Base-by-base conservation (phyloP, 2,329 filamentous ascomycete species). In the Exophiala aquamarina region DNA sequence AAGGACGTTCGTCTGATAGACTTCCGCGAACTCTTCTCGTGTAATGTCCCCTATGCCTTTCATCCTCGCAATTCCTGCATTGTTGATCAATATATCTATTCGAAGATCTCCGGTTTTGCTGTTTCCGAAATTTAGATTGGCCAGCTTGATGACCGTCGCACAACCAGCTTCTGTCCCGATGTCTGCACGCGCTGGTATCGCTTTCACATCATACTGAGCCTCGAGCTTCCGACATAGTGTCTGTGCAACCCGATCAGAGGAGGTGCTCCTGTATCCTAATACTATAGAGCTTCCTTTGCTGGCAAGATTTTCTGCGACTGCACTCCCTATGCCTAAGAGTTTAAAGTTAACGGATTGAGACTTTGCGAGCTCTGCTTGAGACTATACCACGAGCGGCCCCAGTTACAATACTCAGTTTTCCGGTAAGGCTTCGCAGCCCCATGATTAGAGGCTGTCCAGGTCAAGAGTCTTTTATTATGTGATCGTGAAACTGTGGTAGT, bases 41-140 rank as follows among this genome's bases (percentile, higher is more conserved):
- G 91, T 89, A 91, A 97, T 96, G 77, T 96, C 96, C 69, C 79
- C 79, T 70, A 98, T 97, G 33, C 93, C 90, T 82, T 96, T 97
- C 77, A 97, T 92, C 39, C 91, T 84, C 43, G 97, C 82, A 60
- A 97, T 97, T 64, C 92, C 92, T 44, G 92, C 92, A 64, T 98
- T 97, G 82, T 98, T 97, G 75, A 98, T 79, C 55, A 98, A 70
- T 55, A 97, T 91, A 65, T 98, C 92, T 60, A 98, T 81, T 59
- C 91, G 88, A 61, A 79, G 69, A 69, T 58, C 38, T 49, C 17
- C 61, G 54, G 68, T 73, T 59, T 76, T 72, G 19, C 74, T 70
- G 44, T 73, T 60, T 6, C 74, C 61, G 66, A 86, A 83, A 61
- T 81, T 72, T 54, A 79, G 72, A 56, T 78, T 74, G 3, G 80